Conservation (phyloP, 768 basidiomycete genomes). For the Russula ochroleuca region DNA sequence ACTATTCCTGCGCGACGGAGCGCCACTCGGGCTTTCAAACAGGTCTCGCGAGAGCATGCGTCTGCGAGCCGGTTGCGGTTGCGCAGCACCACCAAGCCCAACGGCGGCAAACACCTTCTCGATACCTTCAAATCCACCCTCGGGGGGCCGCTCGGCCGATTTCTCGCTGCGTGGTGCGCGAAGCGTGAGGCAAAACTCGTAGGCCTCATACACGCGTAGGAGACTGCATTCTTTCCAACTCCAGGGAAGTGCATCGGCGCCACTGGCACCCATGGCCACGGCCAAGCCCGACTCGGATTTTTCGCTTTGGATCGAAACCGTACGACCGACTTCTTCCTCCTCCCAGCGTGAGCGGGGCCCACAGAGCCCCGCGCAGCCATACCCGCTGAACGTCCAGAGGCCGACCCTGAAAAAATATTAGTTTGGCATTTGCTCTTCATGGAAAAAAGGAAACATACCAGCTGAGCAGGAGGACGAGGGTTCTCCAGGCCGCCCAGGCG, state of each 20-base stretch:
- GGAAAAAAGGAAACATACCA: conserved; percentile 43
- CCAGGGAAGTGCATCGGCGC: conserved; percentile 58
- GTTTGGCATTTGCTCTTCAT: too few relatives aligned
- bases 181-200: conserved; percentile 68
- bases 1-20: conserved; percentile 29
- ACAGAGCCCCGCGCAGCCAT: conserved; percentile 76
- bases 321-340: conserved; percentile 68
- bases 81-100: conserved; percentile 43
- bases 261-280: neutral
- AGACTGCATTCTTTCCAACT: conserved; percentile 71
- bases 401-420: conserved; percentile 49
- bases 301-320: conserved; percentile 48
- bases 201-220: conserved; percentile 69
- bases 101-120: conserved; percentile 57
- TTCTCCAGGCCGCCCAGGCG: conserved; percentile 75
- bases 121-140: conserved; percentile 47
- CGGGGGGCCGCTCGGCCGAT: conserved; percentile 32
- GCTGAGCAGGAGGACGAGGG: conserved; percentile 61
- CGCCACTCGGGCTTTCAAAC: conserved; percentile 51
- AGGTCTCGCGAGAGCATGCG: conserved; percentile 60
- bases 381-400: conserved; percentile 73
- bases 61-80: conserved; percentile 49
- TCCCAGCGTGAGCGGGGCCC: conserved; percentile 84
- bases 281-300: conserved; percentile 33
- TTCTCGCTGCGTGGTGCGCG: conserved; percentile 34